Percentiles rank a stretch among this genome's conserved stretches.
Evolutionary conservation across 768 basidiomycete species (phyloP).

Genomic region (Neoboletus subvelutipes): DNA sequence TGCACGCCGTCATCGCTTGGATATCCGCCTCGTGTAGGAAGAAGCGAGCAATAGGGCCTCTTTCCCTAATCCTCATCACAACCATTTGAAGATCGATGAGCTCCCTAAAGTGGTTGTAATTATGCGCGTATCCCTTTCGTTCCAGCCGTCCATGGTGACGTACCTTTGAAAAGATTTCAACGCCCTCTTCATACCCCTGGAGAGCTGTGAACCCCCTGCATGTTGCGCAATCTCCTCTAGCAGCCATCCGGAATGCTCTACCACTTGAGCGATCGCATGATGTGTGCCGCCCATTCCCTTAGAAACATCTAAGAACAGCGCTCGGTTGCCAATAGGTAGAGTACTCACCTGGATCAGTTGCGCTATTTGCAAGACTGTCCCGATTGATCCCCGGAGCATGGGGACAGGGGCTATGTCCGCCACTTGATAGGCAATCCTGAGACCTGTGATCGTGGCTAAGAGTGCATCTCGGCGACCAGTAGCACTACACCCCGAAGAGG

Average conservation of each 20-base stretch:
- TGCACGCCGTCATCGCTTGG: slow-evolving; percentile 6
- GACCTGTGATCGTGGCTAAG: slow-evolving; percentile 1
- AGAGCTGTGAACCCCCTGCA: background rate
- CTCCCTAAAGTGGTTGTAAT: slow-evolving; percentile 1
- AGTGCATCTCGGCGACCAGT: background rate
- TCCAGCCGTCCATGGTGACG: background rate
- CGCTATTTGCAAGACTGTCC: slow-evolving; percentile 7
- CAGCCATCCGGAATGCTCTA: slow-evolving; percentile 15
- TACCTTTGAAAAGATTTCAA: slow-evolving; percentile 9
- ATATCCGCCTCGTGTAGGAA: slow-evolving; percentile 12
- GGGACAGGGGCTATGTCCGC: slow-evolving; percentile 6
- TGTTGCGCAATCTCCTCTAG: slow-evolving; percentile 10
- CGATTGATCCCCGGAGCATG: slow-evolving; percentile 9
- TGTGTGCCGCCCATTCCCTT: slow-evolving; percentile 15
- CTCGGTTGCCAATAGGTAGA: background rate
- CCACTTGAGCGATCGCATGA: slow-evolving; percentile 12
- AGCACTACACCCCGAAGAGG: slow-evolving; percentile 2
- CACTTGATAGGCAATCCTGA: slow-evolving; percentile 5
- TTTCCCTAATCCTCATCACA: slow-evolving; percentile 8
- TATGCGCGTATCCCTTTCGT: no score
- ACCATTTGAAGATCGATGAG: slow-evolving; percentile 4
- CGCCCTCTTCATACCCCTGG: slow-evolving; percentile 3
- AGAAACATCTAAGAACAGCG: background rate
- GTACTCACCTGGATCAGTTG: slow-evolving; percentile 8
- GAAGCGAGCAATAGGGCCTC: slow-evolving; percentile 4